Evolutionary conservation across 352 stramenopile genomes (phyloP), one percentile per base, ranked within the genome.

Genomic region (Globisporangium middletonii): DNA sequence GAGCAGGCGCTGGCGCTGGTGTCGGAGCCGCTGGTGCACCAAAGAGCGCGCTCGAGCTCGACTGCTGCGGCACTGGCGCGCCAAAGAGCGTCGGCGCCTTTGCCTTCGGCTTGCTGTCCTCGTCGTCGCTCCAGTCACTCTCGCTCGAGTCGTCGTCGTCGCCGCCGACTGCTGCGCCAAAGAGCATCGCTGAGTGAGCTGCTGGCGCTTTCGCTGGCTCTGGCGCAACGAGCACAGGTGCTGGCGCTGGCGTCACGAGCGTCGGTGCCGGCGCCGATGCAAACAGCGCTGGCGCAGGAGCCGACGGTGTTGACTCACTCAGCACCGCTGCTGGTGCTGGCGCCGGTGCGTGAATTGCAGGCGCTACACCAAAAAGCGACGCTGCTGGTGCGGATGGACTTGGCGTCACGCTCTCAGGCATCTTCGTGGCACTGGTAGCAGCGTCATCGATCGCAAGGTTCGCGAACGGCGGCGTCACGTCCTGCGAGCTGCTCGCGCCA

Each of bases 61-160:
- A 11, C 6, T 48, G 35, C 43, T 43, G 53, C 23, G 42, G 43
- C 43, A 59, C 53, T 45, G 53, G 53, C 2, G 63, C 60, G n/a
- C 69, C 71, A 55, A 81, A 86, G 23, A 81, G 62, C 42, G 50
- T 55, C 15, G 73, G 64, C 12, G 53, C 50, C 11, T 55, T 41
- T 18, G 73, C 67, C 15, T 47, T 47, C 12, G 50, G 61, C 47
- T 62, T 62, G 54, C 30, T 59, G n/a, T 68, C 71, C 26, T 88
- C 75, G 47, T 81, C 69, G 54, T 86, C 76, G 38, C 77, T 86
- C 78, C 78, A 88, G 64, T 88, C 78, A 35, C 77, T 87, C 46
- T 88, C 78, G 48, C 74, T 85, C 12, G 75, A 79, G 46, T 86
- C 64, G 18, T 86, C 78, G 43, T 79, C 71, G 33, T 72, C 60